phyloP scores from a whole-genome alignment of 2,329 filamentous ascomycete species.

The Pyricularia grisea region DNA sequence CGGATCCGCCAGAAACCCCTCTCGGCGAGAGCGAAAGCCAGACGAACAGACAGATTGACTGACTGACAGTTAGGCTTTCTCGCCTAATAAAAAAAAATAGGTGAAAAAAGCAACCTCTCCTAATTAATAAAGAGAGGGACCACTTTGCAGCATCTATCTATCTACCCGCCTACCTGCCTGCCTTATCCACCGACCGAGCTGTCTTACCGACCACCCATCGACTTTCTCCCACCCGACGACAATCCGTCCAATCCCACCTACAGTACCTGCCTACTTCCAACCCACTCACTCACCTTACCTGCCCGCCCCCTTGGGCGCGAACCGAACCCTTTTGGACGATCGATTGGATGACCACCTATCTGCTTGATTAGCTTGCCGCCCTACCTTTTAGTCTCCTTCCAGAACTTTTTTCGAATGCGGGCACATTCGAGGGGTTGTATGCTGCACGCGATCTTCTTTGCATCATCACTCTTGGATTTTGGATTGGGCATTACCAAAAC shows the following conservation, averaged over 20 bases:
- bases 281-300: neutral
- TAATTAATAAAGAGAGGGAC: neutral
- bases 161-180: neutral
- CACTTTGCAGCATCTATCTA: neutral
- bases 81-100: too few species aligned
- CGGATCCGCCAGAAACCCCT: neutral
- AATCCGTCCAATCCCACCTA: neutral
- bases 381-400: neutral
- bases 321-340: neutral
- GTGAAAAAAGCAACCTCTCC: too few species aligned
- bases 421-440: neutral
- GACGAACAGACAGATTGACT: neutral
- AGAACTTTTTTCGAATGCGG: neutral
- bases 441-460: neutral
- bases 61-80: too few species aligned
- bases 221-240: neutral
- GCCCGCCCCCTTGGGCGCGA: neutral
- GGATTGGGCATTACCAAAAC: neutral
- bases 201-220: neutral
- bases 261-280: neutral
- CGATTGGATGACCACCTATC: neutral
- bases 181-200: neutral
- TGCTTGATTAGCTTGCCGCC: neutral
- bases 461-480: neutral
- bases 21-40: neutral